These are phyloP conservation scores for Nitzschia palea DNA, from an alignment of 108 stramenopile species.

Conservation along the genomic window DNA sequence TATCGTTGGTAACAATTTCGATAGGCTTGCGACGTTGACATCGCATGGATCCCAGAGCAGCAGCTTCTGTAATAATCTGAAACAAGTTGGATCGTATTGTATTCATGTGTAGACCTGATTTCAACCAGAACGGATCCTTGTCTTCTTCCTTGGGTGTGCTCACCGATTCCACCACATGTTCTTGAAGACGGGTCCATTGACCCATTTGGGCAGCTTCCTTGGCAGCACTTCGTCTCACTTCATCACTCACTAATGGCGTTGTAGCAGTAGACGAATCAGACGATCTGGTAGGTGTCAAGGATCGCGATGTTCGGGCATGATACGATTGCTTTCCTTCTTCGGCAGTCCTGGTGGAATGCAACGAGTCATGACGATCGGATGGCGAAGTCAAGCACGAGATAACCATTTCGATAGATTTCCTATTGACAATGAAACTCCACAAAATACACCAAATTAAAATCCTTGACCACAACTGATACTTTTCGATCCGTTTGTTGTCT, in stretches of 20 bases:
- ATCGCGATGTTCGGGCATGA: no score
- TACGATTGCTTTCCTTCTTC: background rate
- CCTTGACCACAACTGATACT: no score
- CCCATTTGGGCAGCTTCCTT: slow-evolving; percentile 11
- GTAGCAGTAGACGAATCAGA: no score
- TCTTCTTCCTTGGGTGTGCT: background rate
- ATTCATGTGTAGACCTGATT: background rate
- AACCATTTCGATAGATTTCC: no score
- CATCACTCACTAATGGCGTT: background rate
- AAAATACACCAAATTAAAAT: no score
- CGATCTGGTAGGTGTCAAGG: no score
- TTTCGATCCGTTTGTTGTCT: no score
- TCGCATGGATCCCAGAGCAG: slow-evolving; percentile 10
- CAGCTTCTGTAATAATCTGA: slow-evolving; percentile 12
- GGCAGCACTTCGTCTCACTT: background rate
- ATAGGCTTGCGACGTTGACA: background rate
- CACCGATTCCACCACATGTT: slow-evolving; percentile 6
- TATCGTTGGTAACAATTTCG: slow-evolving; percentile 1
- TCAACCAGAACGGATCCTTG: background rate
- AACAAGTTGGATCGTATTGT: background rate
- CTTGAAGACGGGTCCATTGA: slow-evolving; percentile 5
- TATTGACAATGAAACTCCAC: no score
- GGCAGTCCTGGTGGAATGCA: background rate
- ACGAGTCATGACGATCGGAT: no score
- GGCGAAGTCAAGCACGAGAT: no score